Evolutionary conservation across 176 grass and related monocot species (phyloP), one percentile per base, ranked within the genome.

Genomic region (Lolium rigidum): DNA sequence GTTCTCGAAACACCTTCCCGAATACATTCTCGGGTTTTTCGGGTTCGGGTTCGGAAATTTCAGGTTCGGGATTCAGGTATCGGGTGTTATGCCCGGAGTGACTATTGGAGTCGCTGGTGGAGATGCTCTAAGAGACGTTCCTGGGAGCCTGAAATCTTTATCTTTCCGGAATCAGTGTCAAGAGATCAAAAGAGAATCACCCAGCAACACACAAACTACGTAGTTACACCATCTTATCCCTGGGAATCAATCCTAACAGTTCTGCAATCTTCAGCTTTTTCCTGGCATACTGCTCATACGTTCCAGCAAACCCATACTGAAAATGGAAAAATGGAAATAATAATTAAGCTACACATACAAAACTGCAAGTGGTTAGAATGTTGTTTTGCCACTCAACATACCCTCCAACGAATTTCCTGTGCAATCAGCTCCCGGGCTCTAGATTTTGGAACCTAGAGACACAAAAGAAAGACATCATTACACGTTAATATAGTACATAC

Each of bases 241-340:
- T 71, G 39, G 18, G 69, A 71, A 71, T 71, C 20, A 71, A 71
- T 12, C 39, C 69, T 71, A 71, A 44, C 69, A 46, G 20, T 71
- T 72, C 70, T 72, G 41, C 70, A 72, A 24, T 72, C 41, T 14
- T 72, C 10, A 72, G 41, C 70, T 72, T 72, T n/a, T 72, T 72
- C 70, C 41, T 48, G 2, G 70, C 70, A 1, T 72, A 72, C 41
- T 2, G 41, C 70, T 72, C 70, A 72, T 47, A 24, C 10, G 20
- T 21, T 48, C n/a, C 70, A 10, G 10, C 9, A 10, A 20, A 14
- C 70, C 6, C 70, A 3, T 10, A 10, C 41, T 69, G 66, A 38
- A 69, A 69, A 39, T 10, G 16, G 31, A 35, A 35, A 35, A 35
- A 35, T 35, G 31, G 31, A 20, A 69, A 39, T 15, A 10, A 38